Evolutionary conservation across 331 rosid genomes (phyloP), one percentile per base, ranked within the genome.

Genomic region (Dryas integrifolia): DNA sequence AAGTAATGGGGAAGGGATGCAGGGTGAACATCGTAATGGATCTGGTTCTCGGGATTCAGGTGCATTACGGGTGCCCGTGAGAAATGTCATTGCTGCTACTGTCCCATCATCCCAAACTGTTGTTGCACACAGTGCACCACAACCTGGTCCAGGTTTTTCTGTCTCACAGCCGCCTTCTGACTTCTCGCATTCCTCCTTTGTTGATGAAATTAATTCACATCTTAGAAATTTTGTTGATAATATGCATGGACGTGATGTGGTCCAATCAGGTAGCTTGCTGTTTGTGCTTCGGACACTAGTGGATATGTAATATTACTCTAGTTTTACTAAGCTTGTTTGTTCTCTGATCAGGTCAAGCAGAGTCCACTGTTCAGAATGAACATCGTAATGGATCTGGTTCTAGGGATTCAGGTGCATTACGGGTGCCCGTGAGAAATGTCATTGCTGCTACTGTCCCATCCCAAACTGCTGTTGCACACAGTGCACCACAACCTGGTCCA

Each of bases 1-100:
- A 74, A 87, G 73, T 77, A 85, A 84, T 69, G 97, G 80, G 67
- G 97, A 95, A 65, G 97, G 93, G 49, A 58, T 70, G 66, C 85
- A 82, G 52, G 86, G 77, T 55, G 94, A 91, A 59, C 84, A 59
- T 15, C 92, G 14, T 10, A 81, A 65, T 76, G 91, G 76, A 61
- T 60, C 85, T 72, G 92, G 85, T 62, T 65, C 92, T 82, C 77
- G 81, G 63, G 96, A 84, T 78, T 82, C 87, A 60, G 83, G 94
- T 64, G 84, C 87, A 57, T 57, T 86, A 55, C 83, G 56, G 49
- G 87, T 71, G 67, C 86, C 96, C 65, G 82, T 74, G 63, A 87
- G 97, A 79, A 90, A 81, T 86, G 83, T 80, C 72, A 70, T 77
- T 52, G 80, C 91, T 5, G 53, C 86, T 21, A 74, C 82, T 73